These are phyloP conservation scores for Chlorencoelia australis DNA, from an alignment of 2,329 filamentous ascomycete genomes.

Conservation along the genomic window DNA sequence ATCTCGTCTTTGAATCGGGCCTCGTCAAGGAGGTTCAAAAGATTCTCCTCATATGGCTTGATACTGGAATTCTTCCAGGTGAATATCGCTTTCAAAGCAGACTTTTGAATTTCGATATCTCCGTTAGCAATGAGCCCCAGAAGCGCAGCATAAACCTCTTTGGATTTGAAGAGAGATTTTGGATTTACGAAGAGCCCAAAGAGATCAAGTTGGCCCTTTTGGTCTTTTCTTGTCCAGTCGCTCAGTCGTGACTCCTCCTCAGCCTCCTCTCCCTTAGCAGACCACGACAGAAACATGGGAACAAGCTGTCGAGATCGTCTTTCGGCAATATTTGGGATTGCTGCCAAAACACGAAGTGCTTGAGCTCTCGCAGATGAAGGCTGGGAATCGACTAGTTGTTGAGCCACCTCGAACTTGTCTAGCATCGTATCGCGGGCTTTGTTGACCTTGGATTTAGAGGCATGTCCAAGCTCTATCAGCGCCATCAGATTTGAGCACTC, in stretches of 20 bases:
- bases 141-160: constrained; percentile 66
- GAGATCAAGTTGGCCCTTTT: constrained; percentile 71
- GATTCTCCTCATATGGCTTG: constrained; percentile 69
- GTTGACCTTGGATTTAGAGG: constrained; percentile 42
- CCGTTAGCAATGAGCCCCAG: constrained; percentile 74
- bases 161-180: constrained; percentile 66
- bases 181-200: constrained; percentile 84
- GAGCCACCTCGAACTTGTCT: constrained; percentile 52
- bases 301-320: constrained; percentile 77
- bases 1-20: constrained; percentile 87
- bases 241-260: constrained; percentile 27
- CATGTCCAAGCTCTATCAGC: constrained; percentile 42
- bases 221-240: constrained; percentile 67
- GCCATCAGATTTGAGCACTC: constrained; percentile 68
- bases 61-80: constrained; percentile 79
- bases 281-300: constrained; percentile 78
- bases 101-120: constrained; percentile 80
- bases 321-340: constrained; percentile 69
- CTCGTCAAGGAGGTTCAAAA: constrained; percentile 82
- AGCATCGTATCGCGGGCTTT: constrained; percentile 49
- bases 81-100: constrained; percentile 72
- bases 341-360: constrained; percentile 67
- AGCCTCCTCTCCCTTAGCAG: constrained; percentile 36
- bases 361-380: constrained; percentile 57
- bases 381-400: constrained; percentile 41